phyloP scores from a whole-genome alignment of 2,329 filamentous ascomycete genomes.

The Trichoderma atrobrunneum region DNA sequence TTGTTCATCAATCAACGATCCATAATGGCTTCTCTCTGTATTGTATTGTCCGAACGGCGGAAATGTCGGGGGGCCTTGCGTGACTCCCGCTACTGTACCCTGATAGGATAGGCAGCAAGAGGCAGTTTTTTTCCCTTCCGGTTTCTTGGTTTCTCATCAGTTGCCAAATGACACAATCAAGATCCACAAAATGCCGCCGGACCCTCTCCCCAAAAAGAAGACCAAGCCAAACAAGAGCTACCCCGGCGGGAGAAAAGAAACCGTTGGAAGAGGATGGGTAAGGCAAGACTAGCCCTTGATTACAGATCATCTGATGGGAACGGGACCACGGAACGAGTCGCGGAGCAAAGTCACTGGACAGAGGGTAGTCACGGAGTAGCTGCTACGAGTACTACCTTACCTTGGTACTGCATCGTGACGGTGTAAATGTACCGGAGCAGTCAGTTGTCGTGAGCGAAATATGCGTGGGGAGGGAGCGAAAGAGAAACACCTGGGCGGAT shows the following conservation, averaged over 20 bases:
- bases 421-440: not conserved
- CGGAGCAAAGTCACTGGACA: not conserved
- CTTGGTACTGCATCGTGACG: not conserved
- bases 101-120: not conserved
- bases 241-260: slow-evolving; percentile 10
- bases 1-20: not conserved
- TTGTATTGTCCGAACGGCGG: not conserved
- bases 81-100: not conserved
- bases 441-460: not conserved
- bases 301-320: slow-evolving; percentile 16
- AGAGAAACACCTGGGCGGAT: slow-evolving; percentile 5
- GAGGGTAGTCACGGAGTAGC: not conserved
- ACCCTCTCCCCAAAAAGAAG: not conserved
- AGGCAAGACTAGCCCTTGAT: slow-evolving; percentile 6
- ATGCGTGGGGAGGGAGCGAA: not conserved
- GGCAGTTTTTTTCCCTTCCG: not conserved
- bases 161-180: slow-evolving; percentile 11
- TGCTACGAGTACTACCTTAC: not conserved
- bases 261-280: slow-evolving; percentile 4
- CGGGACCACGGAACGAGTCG: not conserved
- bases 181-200: slow-evolving; percentile 4
- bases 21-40: not conserved
- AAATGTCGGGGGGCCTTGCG: not conserved
- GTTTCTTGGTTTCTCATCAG: not conserved
- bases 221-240: not conserved